Evolutionary conservation across 169 alveolate species (phyloP), one percentile per base, ranked within the genome.

Genomic region (Cryptosporidium andersoni): DNA sequence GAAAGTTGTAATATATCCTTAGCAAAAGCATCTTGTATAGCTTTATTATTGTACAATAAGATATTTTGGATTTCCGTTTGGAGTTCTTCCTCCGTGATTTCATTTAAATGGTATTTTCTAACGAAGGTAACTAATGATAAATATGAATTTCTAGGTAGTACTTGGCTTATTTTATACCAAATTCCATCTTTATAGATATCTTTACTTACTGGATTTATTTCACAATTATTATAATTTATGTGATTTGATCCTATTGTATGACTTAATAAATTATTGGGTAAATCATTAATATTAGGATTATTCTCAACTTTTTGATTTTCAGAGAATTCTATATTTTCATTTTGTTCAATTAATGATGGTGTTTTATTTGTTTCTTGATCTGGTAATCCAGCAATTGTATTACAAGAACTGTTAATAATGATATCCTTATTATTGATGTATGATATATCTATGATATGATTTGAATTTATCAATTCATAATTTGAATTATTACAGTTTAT

Each of bases 131-230:
- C n/a, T 11, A 67, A 52, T 6, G 82, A 67, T 14, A 67, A 67
- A 39, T 67, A 67, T 3, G 82, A 67, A 39, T 67, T 65, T 2
- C 11, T 67, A 4, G 82, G 82, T 12, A 67, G 51, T 53, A 67
- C 82, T 53, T 67, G 82, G 25, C 82, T 67, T 52, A 67, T 53
- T 40, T 65, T 67, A 67, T 67, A 52, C 82, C 82, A 67, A 39
- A 67, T 65, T 11, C 66, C 66, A 39, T 65, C 55, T 43, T 53
- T 67, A 40, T 49, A n/a, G 5, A 67, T 65, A 56, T 56, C 64
- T 7, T 56, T 56, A 34, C 42, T 56, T 14, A n/a, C 42, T 62
- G 14, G 6, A 62, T 25, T n/a, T 12, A n/a, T 40, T 25, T 37
- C 49, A 6, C 34, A 16, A 62, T 37, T 62, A 36, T 1, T 2